Evolutionary conservation across 352 stramenopile species (phyloP).

Genomic region (Pythium vanterpoolii): DNA sequence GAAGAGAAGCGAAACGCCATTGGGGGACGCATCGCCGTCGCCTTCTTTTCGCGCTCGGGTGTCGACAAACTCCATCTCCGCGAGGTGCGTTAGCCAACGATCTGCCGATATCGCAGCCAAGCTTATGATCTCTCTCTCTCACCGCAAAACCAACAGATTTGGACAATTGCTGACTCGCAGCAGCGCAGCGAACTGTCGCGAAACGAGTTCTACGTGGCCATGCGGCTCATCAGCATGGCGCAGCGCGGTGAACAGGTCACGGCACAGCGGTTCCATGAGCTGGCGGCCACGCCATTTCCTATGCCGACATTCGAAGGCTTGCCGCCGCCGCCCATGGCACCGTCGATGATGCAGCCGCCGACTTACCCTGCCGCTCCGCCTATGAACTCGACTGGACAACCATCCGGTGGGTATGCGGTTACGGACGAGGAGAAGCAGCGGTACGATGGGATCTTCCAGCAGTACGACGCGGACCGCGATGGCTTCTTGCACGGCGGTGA

Average conservation of each 20-base stretch:
- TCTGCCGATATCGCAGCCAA: neutral
- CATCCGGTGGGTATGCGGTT: slow-evolving; percentile 65
- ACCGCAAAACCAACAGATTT: slow-evolving; percentile 39
- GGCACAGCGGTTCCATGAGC: slow-evolving; percentile 66
- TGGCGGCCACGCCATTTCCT: slow-evolving; percentile 50
- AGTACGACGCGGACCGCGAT: slow-evolving; percentile 89
- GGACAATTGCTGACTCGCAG: slow-evolving; percentile 72
- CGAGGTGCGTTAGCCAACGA: slow-evolving; percentile 38
- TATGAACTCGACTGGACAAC: neutral
- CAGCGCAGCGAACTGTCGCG: slow-evolving; percentile 69
- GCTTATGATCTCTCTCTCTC: neutral
- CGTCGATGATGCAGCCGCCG: neutral
- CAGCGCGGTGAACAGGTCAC: slow-evolving; percentile 68
- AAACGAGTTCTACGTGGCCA: slow-evolving; percentile 84
- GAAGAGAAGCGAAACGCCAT: slow-evolving; percentile 79
- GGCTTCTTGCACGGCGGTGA: slow-evolving; percentile 89
- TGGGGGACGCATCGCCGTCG: slow-evolving; percentile 85
- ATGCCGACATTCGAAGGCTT: slow-evolving; percentile 68
- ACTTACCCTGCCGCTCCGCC: neutral
- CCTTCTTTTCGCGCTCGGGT: slow-evolving; percentile 92
- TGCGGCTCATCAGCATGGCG: slow-evolving; percentile 83
- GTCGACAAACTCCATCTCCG: slow-evolving; percentile 80
- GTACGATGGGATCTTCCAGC: slow-evolving; percentile 91
- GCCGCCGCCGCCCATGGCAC: slow-evolving; percentile 26
- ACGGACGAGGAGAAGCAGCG: slow-evolving; percentile 84